Evolutionary conservation across 2,329 filamentous ascomycete genomes (phyloP).

Genomic region (Chaetothyriales sp.): DNA sequence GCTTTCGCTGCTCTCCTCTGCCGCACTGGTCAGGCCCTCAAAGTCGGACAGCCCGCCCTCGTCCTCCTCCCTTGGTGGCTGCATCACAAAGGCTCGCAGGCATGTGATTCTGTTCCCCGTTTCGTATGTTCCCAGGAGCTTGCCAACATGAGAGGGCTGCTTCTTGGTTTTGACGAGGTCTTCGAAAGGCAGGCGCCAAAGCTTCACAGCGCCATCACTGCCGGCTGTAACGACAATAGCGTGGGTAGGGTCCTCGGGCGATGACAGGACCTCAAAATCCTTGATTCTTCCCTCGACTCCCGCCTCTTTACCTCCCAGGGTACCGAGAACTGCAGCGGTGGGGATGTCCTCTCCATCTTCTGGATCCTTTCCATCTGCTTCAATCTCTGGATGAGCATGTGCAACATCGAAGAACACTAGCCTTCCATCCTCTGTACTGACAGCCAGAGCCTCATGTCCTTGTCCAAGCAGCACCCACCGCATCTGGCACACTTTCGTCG

Average conservation of each 20-base stretch:
- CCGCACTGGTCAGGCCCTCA: conserved; percentile 8
- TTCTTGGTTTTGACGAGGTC: conserved; percentile 18
- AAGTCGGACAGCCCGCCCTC: conserved; percentile 8
- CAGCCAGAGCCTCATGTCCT: conserved; percentile 43
- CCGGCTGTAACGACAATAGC: conserved; percentile 56
- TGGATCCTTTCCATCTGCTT: conserved; percentile 19
- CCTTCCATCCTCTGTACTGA: conserved; percentile 82
- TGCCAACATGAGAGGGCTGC: conserved; percentile 39
- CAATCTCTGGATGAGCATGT: conserved; percentile 18
- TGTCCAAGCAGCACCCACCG: conserved; percentile 45
- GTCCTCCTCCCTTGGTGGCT: conserved; percentile 37
- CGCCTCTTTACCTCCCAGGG: conserved; percentile 58
- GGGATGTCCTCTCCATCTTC: conserved; percentile 41
- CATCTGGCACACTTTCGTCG: conserved; percentile 73
- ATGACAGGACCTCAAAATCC: conserved; percentile 56
- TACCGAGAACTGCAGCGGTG: conserved; percentile 47
- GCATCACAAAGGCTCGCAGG: conserved; percentile 72
- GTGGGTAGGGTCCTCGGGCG: conserved; percentile 23
- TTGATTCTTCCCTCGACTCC: conserved; percentile 64
- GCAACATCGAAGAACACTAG: conserved; percentile 67
- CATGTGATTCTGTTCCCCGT: conserved; percentile 85
- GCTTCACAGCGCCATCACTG: conserved; percentile 70
- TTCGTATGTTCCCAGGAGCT: conserved; percentile 60
- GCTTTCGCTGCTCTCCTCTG: conserved; percentile 1
- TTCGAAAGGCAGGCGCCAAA: conserved; percentile 48